phyloP scores from a whole-genome alignment of 768 basidiomycete genomes.

The Saitozyma podzolica region DNA sequence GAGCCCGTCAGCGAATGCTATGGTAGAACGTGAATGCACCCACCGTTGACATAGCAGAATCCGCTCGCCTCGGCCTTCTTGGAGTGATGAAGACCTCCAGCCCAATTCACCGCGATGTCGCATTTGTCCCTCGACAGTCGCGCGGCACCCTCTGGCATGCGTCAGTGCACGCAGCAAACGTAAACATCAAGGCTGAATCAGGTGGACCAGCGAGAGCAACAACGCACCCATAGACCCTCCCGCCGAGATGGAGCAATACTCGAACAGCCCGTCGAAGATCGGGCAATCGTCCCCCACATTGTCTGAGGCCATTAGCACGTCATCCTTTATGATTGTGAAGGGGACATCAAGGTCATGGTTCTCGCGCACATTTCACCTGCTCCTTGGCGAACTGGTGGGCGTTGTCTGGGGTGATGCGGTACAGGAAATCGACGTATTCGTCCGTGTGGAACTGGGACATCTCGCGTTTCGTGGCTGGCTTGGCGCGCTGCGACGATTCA shows the following conservation, averaged over 20 bases:
- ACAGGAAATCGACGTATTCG: slow-evolving; percentile 97
- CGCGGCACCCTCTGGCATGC: slow-evolving; percentile 83
- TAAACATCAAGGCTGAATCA: background rate
- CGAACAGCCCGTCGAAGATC: slow-evolving; percentile 96
- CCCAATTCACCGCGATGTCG: slow-evolving; percentile 99
- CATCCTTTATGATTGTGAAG: background rate
- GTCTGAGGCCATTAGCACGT: slow-evolving; percentile 57
- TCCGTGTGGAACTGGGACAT: slow-evolving; percentile 99
- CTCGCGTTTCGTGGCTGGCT: slow-evolving; percentile 98
- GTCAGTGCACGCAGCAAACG: background rate
- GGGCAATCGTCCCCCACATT: slow-evolving; percentile 99
- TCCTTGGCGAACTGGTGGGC: slow-evolving; percentile 92
- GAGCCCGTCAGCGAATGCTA: background rate
- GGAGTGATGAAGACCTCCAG: slow-evolving; percentile 95
- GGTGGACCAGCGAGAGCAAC: background rate
- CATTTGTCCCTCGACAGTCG: slow-evolving; percentile 93
- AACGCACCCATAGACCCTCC: slow-evolving; percentile 95
- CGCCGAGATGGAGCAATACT: slow-evolving; percentile 99
- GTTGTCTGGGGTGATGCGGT: slow-evolving; percentile 88
- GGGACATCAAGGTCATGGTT: background rate
- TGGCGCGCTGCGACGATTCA: slow-evolving; percentile 70
- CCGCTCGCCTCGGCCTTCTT: slow-evolving; percentile 99
- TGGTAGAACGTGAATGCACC: slow-evolving; percentile 17
- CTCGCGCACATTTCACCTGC: slow-evolving; percentile 82
- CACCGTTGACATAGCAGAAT: slow-evolving; percentile 98